Evolutionary conservation across 2,329 filamentous ascomycete genomes (phyloP), one percentile per base, ranked within the genome.

Genomic region (Botrytis deweyae): DNA sequence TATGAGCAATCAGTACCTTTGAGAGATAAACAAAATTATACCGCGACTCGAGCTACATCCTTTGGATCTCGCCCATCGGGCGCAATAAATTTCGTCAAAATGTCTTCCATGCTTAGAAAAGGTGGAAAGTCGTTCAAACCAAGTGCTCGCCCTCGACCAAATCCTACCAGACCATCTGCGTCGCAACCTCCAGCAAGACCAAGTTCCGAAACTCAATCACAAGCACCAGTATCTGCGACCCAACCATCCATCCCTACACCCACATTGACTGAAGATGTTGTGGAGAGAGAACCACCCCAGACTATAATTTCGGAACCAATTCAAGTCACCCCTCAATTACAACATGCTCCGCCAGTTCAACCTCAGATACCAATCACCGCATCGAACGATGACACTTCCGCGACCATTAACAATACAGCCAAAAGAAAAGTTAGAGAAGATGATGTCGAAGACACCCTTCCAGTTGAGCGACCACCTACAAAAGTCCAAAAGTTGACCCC

Each of bases 111-210:
- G 72, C 36, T 73, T 14, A 73, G 67, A 22, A 73, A 73, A 64
- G 72, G 72, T 42, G 69, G 36, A 38, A 80, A 79, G 67, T 70
- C 70, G 4, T 93, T 94, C 84, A 76, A 92, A 81, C 91, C 91
- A 63, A 93, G 92, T 84, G 88, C 88, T 76, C 88, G 88, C 46
- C 81, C 86, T 76, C 88, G 90, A 73, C 77, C 76, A 79, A 85
- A 87, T 74, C 84, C 86, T 75, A 84, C 85, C 76, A 83, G 84
- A 72, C 81, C 84, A 74, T 79, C 81, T 73, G 80, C 82, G 73
- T 80, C 79, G 73, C 80, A 81, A 66, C 78, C 84, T 62, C 81
- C 84, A 46, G 76, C 82, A 61, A 80, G 81, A 73, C 79, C 83
- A 59, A 85, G 83, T 76, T 80, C 81, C 72, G 82, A 83, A 75